A percentile compares a stretch with the other conserved stretches of the same genome.
These are phyloP conservation scores for Haplosporangium gracile DNA, from an alignment of 192 early-diverging fungal genomes.

Conservation along the genomic window DNA sequence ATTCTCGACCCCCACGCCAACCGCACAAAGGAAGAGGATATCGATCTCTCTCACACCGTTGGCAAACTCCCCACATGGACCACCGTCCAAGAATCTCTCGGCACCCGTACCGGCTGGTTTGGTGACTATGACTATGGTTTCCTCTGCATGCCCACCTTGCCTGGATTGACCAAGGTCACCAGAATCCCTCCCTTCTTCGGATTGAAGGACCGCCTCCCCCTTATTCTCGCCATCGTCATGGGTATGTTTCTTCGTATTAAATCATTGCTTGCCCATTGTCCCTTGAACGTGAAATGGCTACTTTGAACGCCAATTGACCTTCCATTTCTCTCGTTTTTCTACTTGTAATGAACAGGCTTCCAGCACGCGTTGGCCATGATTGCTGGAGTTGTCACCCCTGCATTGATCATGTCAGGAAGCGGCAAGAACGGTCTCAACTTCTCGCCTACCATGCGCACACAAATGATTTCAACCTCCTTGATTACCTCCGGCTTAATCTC, in stretches of 20 bases:
- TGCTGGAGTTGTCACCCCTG: slow-evolving; percentile 51
- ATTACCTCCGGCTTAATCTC: slow-evolving; percentile 67
- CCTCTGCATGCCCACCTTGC: slow-evolving; percentile 60
- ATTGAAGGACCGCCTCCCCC: slow-evolving; percentile 53
- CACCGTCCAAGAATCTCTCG: slow-evolving; percentile 34
- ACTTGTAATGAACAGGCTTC: slow-evolving; percentile 19
- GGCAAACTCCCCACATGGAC: slow-evolving; percentile 42
- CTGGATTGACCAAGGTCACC: slow-evolving; percentile 36
- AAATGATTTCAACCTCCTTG: slow-evolving; percentile 65
- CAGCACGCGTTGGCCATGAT: slow-evolving; percentile 56
- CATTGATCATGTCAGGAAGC: slow-evolving; percentile 48
- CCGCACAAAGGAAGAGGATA: slow-evolving; percentile 43
- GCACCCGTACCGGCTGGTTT: slow-evolving; percentile 57
- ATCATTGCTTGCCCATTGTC: no score
- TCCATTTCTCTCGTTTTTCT: not conserved
- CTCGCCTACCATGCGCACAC: slow-evolving; percentile 30
- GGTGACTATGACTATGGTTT: slow-evolving; percentile 65
- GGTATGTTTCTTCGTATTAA: slow-evolving; percentile 25
- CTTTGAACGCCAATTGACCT: not conserved
- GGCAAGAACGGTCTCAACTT: slow-evolving; percentile 45
- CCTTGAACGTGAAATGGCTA: no score
- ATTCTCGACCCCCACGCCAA: slow-evolving; percentile 54
- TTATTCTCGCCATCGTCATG: slow-evolving; percentile 58
- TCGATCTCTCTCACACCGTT: slow-evolving; percentile 50
- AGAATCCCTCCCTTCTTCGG: slow-evolving; percentile 63